phyloP scores from a whole-genome alignment of 2,329 filamentous ascomycete species.

The Lecanicillium sp. region DNA sequence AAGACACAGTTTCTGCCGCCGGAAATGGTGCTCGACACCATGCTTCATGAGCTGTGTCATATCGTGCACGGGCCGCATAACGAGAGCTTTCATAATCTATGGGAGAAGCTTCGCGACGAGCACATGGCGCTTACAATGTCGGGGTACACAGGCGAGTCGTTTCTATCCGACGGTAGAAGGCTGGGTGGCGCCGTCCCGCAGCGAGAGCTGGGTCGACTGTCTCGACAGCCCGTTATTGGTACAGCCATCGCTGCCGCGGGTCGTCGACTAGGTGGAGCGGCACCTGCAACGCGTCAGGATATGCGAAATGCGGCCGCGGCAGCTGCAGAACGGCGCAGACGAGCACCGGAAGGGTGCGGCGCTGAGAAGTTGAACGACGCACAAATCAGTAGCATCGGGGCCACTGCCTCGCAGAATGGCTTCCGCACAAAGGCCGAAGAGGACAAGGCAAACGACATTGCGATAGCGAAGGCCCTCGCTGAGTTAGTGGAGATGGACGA shows the following conservation, averaged over 20 bases:
- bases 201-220: slow-evolving; percentile 55
- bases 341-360: slow-evolving; percentile 65
- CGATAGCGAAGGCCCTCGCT: slow-evolving; percentile 78
- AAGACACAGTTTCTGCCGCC: slow-evolving; percentile 69
- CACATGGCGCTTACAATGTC: slow-evolving; percentile 68
- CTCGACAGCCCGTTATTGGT: not conserved
- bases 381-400: slow-evolving; percentile 57
- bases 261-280: slow-evolving; percentile 5
- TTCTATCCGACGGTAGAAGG: slow-evolving; percentile 65
- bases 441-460: slow-evolving; percentile 80
- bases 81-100: slow-evolving; percentile 72
- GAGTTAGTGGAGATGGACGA: slow-evolving; percentile 82
- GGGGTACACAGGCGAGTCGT: slow-evolving; percentile 87
- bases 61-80: slow-evolving; percentile 81
- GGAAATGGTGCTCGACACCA: slow-evolving; percentile 77
- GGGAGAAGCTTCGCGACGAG: slow-evolving; percentile 85
- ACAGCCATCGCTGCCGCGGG: not conserved
- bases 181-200: slow-evolving; percentile 58
- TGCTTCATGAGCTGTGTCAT: slow-evolving; percentile 92
- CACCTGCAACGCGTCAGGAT: not conserved
- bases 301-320: slow-evolving; percentile 4
- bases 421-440: slow-evolving; percentile 81
- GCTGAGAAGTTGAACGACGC: slow-evolving; percentile 59
- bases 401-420: slow-evolving; percentile 60
- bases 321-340: slow-evolving; percentile 52